phyloP scores from a whole-genome alignment of 306 rosid species.

The Cotoneaster glaucophyllus region DNA sequence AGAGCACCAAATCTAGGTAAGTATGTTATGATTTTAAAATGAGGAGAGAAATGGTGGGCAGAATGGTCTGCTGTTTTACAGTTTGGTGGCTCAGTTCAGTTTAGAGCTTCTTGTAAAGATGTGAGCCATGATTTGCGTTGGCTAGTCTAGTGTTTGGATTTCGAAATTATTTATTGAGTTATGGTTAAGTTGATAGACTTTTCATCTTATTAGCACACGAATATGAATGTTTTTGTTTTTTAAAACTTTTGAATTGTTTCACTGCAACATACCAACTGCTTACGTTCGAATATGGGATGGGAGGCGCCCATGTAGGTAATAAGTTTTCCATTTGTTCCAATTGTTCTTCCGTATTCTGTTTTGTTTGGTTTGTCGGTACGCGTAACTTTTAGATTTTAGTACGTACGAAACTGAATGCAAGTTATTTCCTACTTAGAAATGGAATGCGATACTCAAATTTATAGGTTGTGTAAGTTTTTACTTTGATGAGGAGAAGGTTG shows the following conservation, averaged over 20 bases:
- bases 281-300: background rate
- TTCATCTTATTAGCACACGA: background rate
- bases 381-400: too few relatives aligned
- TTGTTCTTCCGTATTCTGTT: background rate
- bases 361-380: too few relatives aligned
- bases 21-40: constrained; percentile 31
- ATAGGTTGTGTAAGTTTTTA: too few relatives aligned
- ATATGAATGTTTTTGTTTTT: background rate
- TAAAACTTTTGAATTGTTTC: background rate
- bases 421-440: too few relatives aligned
- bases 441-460: too few relatives aligned
- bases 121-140: constrained; percentile 17
- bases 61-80: constrained; percentile 1
- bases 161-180: background rate
- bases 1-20: constrained; percentile 51
- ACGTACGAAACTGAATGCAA: too few relatives aligned
- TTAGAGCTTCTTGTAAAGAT: constrained; percentile 39
- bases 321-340: background rate
- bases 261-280: background rate
- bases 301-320: background rate
- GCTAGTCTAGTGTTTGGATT: background rate
- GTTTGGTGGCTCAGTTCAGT: constrained; percentile 21
- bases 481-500: background rate
- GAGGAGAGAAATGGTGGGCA: constrained; percentile 7
- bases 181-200: background rate